Evolutionary conservation across 2,329 filamentous ascomycete species (phyloP), one percentile per base, ranked within the genome.

Genomic region (Neopestalotiopsis sp.): DNA sequence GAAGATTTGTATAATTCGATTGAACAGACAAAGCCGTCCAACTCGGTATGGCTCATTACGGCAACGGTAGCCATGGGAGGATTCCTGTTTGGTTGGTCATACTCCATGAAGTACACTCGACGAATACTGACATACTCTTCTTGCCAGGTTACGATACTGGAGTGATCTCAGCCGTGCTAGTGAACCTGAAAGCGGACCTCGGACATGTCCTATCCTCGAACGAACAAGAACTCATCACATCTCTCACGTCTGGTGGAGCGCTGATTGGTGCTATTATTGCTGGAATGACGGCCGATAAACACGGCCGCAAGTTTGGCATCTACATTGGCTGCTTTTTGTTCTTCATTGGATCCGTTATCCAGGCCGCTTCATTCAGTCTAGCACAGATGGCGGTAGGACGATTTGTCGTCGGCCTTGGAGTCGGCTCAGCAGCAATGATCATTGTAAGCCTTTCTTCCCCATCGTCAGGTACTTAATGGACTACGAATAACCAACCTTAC

Each of bases 401-500:
- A 7, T 75, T 86, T 3, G 72, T 88, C 1, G 80, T 87, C 56
- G 84, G 85, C 3, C 77, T 87, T 6, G 84, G 85, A 57, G 83
- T 85, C n/a, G 82, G 83, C 0, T 81, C 78, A 1, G 84, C 83
- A 7, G 81, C 82, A 14, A 85, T 86, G 83, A 80, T 84, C 4
- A 75, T 84, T 40, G 61, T 68, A 59, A 68, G 67, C 59, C 24
- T 28, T 28, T 9, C 30, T 12, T 79, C 74, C 7, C n/a, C 75
- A 38, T 38, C 10, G 10, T 71, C 73, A 69, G 71, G 71, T 67
- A 61, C 42, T 49, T 6, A 13, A 2, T 7, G 40, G 32, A 63
- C 3, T 24, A 4, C 34, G 9, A 10, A 9, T 63, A 6, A 40
- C 4, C 20, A 67, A 56, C 74, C 56, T 9, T 34, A 12, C 32